phyloP scores from a whole-genome alignment of 2,329 filamentous ascomycete species.

The Pestalotiopsis sp. region DNA sequence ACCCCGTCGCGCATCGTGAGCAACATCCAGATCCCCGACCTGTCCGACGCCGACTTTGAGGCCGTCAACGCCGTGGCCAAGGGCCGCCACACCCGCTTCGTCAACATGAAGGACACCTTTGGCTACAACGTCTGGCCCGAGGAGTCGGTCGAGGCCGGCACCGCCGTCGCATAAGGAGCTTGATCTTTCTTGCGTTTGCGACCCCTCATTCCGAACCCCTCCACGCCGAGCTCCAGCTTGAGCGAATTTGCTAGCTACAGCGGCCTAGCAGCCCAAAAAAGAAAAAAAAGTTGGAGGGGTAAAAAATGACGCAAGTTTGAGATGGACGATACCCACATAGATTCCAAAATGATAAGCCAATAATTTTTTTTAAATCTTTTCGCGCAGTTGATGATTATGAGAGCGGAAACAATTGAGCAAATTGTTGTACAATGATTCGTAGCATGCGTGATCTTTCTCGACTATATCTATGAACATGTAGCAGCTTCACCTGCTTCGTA shows the following conservation, averaged over 20 bases:
- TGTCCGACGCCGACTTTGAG: slow-evolving; percentile 60
- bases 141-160: slow-evolving; percentile 39
- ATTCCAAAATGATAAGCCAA: background rate
- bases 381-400: background rate
- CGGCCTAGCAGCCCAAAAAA: background rate
- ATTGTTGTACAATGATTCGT: no score
- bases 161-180: slow-evolving; percentile 16
- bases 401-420: background rate
- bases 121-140: slow-evolving; percentile 73
- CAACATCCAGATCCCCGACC: slow-evolving; percentile 61
- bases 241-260: background rate
- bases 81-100: slow-evolving; percentile 70
- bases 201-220: slow-evolving; percentile 5
- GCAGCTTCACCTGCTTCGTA: no score
- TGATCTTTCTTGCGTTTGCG: slow-evolving; percentile 2
- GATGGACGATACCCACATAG: slow-evolving; percentile 7
- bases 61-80: slow-evolving; percentile 67
- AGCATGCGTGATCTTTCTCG: no score
- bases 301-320: slow-evolving; percentile 7
- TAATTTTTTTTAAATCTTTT: background rate
- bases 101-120: slow-evolving; percentile 83
- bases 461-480: no score
- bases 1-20: slow-evolving; percentile 68
- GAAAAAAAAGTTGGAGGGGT: slow-evolving; percentile 1
- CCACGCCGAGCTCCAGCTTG: background rate